Evolutionary conservation across 1,284 basidiomycete species (phyloP).

Genomic region (Trichosporon sp.): DNA sequence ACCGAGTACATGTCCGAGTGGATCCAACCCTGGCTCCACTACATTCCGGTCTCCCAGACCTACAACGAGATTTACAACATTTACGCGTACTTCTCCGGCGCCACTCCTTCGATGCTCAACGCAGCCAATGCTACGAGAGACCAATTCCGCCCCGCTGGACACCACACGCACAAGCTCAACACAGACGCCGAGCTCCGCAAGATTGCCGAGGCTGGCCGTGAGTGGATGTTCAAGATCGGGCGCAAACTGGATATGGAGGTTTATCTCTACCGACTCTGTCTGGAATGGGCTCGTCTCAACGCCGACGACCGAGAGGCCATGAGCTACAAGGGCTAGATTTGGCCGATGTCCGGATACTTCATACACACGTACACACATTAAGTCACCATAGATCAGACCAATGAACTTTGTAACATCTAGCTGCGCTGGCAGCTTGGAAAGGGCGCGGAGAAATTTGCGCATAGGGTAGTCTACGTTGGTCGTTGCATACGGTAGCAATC

Average conservation of each 20-base stretch:
- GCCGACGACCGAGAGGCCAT: slow-evolving; percentile 73
- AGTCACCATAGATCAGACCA: not conserved
- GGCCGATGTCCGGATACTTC: not conserved
- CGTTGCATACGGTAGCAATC: too few species aligned
- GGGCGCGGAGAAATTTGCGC: too few species aligned
- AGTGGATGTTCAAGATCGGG: slow-evolving; percentile 79
- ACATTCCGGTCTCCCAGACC: slow-evolving; percentile 75
- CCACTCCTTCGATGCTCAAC: slow-evolving; percentile 58
- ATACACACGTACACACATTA: not conserved
- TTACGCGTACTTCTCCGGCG: slow-evolving; percentile 81
- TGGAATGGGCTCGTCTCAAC: slow-evolving; percentile 82
- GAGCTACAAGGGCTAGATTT: slow-evolving; percentile 43
- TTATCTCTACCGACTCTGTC: slow-evolving; percentile 75
- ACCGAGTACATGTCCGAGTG: slow-evolving; percentile 71
- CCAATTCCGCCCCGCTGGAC: slow-evolving; percentile 38
- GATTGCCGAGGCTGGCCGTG: slow-evolving; percentile 78
- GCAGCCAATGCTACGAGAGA: slow-evolving; percentile 50
- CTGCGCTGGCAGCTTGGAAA: too few species aligned
- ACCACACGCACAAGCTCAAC: slow-evolving; percentile 52
- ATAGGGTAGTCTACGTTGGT: too few species aligned
- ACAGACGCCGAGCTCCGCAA: slow-evolving; percentile 68
- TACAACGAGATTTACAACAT: slow-evolving; percentile 91
- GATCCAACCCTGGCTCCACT: slow-evolving; percentile 67
- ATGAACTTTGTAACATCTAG: slow-evolving; percentile 1
- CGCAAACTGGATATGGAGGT: slow-evolving; percentile 81